A percentile compares a stretch with the other conserved stretches of the same genome.
Conservation (phyloP, 2,329 filamentous ascomycete genomes). For the Cytospora chrysosperma region DNA sequence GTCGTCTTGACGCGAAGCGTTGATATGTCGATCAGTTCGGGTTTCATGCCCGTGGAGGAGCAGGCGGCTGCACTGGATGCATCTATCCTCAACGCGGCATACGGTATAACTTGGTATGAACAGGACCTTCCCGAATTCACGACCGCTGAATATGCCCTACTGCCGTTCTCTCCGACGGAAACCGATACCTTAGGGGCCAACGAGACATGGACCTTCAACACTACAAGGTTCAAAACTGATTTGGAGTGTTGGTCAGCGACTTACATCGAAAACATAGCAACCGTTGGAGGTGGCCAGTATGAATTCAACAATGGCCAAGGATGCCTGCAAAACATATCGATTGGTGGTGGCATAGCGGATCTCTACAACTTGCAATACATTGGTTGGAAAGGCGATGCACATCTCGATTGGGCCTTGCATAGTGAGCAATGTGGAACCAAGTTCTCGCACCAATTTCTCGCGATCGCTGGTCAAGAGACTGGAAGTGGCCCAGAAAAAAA, state of each 20-base stretch:
- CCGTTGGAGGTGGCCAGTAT: slow-evolving; percentile 10
- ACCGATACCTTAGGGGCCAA: background rate
- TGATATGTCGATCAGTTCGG: slow-evolving; percentile 13
- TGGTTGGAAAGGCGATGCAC: slow-evolving; percentile 40
- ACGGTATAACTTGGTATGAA: slow-evolving; percentile 46
- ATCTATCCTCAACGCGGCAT: slow-evolving; percentile 43
- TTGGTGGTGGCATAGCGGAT: slow-evolving; percentile 21
- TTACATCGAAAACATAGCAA: background rate
- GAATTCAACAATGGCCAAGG: slow-evolving; percentile 39
- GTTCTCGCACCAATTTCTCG: slow-evolving; percentile 40
- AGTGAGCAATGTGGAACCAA: slow-evolving; percentile 34
- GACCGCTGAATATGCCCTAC: slow-evolving; percentile 39
- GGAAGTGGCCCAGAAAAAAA: background rate
- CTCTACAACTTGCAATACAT: slow-evolving; percentile 39
- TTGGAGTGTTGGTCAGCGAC: slow-evolving; percentile 39
- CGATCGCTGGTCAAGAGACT: slow-evolving; percentile 25
- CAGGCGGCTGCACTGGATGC: slow-evolving; percentile 33
- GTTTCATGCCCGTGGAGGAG: slow-evolving; percentile 26
- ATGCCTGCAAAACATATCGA: slow-evolving; percentile 33
- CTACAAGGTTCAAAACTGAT: slow-evolving; percentile 37
- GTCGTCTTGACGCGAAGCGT: slow-evolving; percentile 28
- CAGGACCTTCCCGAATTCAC: slow-evolving; percentile 46
- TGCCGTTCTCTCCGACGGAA: slow-evolving; percentile 40
- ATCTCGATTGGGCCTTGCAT: slow-evolving; percentile 35
- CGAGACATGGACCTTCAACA: slow-evolving; percentile 32